A percentile compares a stretch with the other conserved stretches of the same genome.
phyloP scores from a whole-genome alignment of 2,329 filamentous ascomycete species.

The Penicillium sp. region DNA sequence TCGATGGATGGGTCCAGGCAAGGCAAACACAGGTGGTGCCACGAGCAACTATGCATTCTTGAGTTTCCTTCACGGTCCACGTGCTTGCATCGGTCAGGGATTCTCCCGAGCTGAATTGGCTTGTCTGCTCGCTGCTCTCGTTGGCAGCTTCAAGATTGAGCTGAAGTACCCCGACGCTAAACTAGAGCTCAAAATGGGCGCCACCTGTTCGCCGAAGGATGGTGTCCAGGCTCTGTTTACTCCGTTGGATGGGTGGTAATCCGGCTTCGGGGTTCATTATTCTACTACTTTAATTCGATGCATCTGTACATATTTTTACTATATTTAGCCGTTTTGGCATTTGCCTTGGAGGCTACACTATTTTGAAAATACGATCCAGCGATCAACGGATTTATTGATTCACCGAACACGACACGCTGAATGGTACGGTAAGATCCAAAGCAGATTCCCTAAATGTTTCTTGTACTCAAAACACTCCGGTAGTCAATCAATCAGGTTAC shows the following conservation, averaged over 20 bases:
- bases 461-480: no score
- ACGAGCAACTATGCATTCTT: slow-evolving; percentile 73
- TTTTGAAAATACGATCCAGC: neutral
- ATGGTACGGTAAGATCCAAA: neutral
- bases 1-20: slow-evolving; percentile 61
- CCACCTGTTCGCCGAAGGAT: slow-evolving; percentile 71
- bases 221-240: slow-evolving; percentile 70
- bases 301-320: neutral
- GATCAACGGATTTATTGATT: neutral
- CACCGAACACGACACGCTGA: neutral
- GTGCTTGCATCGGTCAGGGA: slow-evolving; percentile 77
- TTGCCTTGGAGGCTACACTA: neutral
- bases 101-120: slow-evolving; percentile 86
- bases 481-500: no score
- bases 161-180: slow-evolving; percentile 62
- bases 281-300: neutral
- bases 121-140: slow-evolving; percentile 72
- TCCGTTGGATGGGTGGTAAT: slow-evolving; percentile 31
- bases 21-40: slow-evolving; percentile 66
- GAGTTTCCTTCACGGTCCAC: slow-evolving; percentile 82
- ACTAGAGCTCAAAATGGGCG: slow-evolving; percentile 64
- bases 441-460: no score
- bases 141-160: slow-evolving; percentile 70
- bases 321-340: neutral
- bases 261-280: neutral